Conservation (phyloP, 805 yeast species). For the Candida morakotiae region DNA sequence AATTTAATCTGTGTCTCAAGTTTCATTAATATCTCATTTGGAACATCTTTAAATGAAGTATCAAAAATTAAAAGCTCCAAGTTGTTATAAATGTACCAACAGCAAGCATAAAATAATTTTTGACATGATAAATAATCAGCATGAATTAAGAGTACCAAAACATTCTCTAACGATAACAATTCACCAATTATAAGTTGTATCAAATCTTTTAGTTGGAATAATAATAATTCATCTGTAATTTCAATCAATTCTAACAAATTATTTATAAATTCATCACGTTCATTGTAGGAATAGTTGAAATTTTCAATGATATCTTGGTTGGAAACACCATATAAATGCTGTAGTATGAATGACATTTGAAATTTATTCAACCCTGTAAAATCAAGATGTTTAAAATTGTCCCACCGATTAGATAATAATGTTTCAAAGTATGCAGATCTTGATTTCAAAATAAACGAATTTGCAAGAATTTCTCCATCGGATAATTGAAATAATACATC, state of each 20-base stretch:
- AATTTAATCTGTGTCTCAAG: conserved; percentile 25
- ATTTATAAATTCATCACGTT: conserved; percentile 46
- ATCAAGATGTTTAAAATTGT: conserved; percentile 24
- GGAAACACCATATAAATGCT: conserved; percentile 54
- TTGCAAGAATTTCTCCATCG: conserved; percentile 45
- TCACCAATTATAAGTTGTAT: conserved; percentile 60
- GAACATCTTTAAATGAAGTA: conserved; percentile 22
- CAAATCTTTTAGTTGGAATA: conserved; percentile 54
- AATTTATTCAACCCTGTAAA: conserved; percentile 39
- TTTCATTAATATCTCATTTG: conserved; percentile 19
- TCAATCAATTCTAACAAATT: conserved; percentile 55
- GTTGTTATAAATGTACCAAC: conserved; percentile 66
- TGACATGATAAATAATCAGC: conserved; percentile 49
- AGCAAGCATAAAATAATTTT: conserved; percentile 55
- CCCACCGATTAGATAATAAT: conserved; percentile 55
- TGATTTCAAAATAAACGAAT: conserved; percentile 48
- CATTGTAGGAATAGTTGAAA: conserved; percentile 14
- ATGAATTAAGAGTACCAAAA: conserved; percentile 49
- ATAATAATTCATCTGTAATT: conserved; percentile 57
- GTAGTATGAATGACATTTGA: conserved; percentile 48
- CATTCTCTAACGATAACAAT: conserved; percentile 57
- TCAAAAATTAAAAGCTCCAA: conserved; percentile 59
- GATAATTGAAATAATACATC: conserved; percentile 46
- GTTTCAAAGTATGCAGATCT: conserved; percentile 65
- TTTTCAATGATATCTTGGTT: conserved; percentile 37